Evolutionary conservation across 1,139 yeast species (phyloP).

Genomic region (Hansenula lynferdii): DNA sequence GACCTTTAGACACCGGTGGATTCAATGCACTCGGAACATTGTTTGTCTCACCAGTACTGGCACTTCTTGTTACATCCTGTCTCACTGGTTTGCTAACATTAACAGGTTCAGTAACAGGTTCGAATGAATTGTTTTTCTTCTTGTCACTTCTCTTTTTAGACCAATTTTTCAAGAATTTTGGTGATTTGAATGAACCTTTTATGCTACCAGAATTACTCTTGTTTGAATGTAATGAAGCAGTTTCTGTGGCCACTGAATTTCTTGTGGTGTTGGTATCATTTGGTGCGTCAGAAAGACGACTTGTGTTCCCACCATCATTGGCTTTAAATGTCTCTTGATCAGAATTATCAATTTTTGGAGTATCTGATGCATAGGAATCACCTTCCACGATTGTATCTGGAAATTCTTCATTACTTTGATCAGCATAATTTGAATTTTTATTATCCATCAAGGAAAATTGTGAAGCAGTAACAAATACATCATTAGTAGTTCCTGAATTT

Average conservation of each 20-base stretch:
- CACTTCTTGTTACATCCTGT: no score
- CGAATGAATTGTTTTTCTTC: slow-evolving; percentile 11
- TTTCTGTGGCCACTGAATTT: neutral
- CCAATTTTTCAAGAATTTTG: slow-evolving; percentile 18
- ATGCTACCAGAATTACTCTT: slow-evolving; percentile 1
- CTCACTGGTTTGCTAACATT: no score
- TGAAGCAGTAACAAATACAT: slow-evolving; percentile 38
- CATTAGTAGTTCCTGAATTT: slow-evolving; percentile 25
- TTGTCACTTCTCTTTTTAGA: slow-evolving; percentile 15
- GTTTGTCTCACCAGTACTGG: no score
- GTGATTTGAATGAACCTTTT: slow-evolving; percentile 10
- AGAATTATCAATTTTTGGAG: neutral
- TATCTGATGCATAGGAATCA: neutral
- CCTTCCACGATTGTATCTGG: slow-evolving; percentile 1
- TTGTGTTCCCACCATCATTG: neutral
- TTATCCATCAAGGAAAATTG: slow-evolving; percentile 27
- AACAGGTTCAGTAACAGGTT: slow-evolving; percentile 13
- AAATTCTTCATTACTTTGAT: neutral
- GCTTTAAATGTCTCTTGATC: neutral
- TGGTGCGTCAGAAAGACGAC: neutral
- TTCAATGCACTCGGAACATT: neutral
- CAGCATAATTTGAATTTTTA: neutral
- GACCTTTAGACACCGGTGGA: neutral
- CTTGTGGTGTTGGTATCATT: neutral
- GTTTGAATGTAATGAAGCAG: neutral